Conservation (phyloP, 371 early-diverging fungal species). For the Apophysomyces elegans region DNA sequence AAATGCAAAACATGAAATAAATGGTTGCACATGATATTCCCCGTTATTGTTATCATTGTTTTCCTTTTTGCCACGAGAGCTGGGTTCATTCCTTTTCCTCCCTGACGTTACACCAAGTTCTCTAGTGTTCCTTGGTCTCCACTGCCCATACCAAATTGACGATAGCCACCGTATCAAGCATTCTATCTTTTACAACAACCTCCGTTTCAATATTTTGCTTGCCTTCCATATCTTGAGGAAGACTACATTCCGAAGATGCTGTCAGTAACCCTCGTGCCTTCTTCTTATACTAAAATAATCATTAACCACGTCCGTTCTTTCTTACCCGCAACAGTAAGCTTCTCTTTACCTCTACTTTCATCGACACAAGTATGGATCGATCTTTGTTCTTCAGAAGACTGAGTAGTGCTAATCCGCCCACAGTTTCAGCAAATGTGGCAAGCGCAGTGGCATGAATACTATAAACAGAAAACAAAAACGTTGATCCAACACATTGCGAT, state of each 20-base stretch:
- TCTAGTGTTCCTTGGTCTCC: slow-evolving; percentile 7
- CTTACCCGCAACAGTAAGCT: neutral
- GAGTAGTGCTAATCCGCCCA: slow-evolving; percentile 54
- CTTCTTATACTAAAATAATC: slow-evolving; percentile 45
- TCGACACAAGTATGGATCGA: slow-evolving; percentile 47
- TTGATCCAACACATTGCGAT: too few relatives aligned
- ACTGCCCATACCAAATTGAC: slow-evolving; percentile 43
- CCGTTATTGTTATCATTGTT: neutral
- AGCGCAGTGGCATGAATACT: slow-evolving; percentile 64
- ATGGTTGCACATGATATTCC: too few relatives aligned
- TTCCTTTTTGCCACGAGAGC: neutral
- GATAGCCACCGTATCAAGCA: slow-evolving; percentile 52
- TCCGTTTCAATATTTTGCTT: slow-evolving; percentile 36
- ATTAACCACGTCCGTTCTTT: neutral
- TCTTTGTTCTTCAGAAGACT: slow-evolving; percentile 53
- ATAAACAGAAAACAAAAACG: neutral
- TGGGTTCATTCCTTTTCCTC: neutral
- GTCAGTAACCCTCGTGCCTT: slow-evolving; percentile 55
- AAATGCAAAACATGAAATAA: too few relatives aligned
- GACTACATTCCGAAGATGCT: slow-evolving; percentile 49
- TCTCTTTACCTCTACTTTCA: slow-evolving; percentile 57
- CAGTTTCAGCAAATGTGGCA: slow-evolving; percentile 67
- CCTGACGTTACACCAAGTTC: neutral
- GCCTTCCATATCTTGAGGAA: slow-evolving; percentile 26
- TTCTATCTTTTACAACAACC: slow-evolving; percentile 53